phyloP scores from a whole-genome alignment of 2,329 filamentous ascomycete species.

The Dothistroma septosporum region DNA sequence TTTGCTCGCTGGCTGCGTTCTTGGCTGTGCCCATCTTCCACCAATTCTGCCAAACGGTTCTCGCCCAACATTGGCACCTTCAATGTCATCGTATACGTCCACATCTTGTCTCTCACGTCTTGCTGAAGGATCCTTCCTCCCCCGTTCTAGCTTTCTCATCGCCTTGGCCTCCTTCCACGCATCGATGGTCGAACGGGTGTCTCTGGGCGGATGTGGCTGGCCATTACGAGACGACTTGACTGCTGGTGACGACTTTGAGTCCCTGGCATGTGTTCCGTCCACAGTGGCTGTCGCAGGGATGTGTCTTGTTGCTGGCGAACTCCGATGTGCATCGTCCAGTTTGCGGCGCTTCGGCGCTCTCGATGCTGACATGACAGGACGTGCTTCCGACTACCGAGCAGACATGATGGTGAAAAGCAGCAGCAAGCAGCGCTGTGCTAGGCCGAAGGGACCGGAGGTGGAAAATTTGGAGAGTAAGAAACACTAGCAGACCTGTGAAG shows the following conservation, averaged over 20 bases:
- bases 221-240: not conserved
- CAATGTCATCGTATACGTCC: conserved; percentile 44
- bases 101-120: conserved; percentile 20
- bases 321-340: conserved; percentile 21
- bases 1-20: not conserved
- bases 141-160: not conserved
- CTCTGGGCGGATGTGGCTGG: not conserved
- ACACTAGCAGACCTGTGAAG: too few relatives aligned
- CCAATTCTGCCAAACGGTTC: conserved; percentile 12
- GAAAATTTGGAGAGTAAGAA: not conserved
- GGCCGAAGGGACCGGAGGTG: not conserved
- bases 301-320: conserved; percentile 9
- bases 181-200: conserved; percentile 10
- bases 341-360: conserved; percentile 32
- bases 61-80: conserved; percentile 35
- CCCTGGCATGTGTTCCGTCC: conserved; percentile 4
- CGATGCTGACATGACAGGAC: conserved; percentile 22
- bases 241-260: conserved; percentile 8
- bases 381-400: not conserved
- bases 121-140: not conserved
- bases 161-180: conserved; percentile 21
- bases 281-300: not conserved
- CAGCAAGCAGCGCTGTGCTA: not conserved
- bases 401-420: not conserved
- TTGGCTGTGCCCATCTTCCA: conserved; percentile 1